Conservation (phyloP, 2,329 filamentous ascomycete genomes). For the Raffaelea arxii region DNA sequence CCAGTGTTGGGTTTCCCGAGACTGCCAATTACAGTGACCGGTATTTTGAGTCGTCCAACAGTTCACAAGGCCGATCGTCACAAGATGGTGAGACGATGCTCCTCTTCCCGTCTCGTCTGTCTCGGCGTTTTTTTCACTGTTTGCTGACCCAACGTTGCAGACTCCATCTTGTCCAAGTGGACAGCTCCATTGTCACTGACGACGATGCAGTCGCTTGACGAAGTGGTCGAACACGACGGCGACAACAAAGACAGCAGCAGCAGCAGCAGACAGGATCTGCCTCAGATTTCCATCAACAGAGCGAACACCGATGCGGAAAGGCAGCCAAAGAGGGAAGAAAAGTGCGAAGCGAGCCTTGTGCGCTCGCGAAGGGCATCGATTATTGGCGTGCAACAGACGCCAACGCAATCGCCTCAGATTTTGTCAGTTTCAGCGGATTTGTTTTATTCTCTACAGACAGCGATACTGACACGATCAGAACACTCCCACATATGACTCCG, state of each 20-base stretch:
- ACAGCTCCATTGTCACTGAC: constrained; percentile 18
- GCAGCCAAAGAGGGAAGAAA: too few relatives aligned
- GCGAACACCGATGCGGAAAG: too few relatives aligned
- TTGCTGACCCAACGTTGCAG: constrained; percentile 14
- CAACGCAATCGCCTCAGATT: background rate
- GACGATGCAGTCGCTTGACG: constrained; percentile 12
- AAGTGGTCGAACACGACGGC: constrained; percentile 2
- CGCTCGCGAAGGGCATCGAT: too few relatives aligned
- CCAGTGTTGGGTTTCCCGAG: constrained; percentile 1
- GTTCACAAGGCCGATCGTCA: constrained; percentile 9
- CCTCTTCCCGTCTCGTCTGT: too few relatives aligned
- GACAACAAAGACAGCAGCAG: background rate
- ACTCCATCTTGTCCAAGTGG: constrained; percentile 35
- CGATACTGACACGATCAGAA: background rate
- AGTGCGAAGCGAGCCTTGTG: too few relatives aligned
- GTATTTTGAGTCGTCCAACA: constrained; percentile 5
- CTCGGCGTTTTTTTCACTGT: background rate
- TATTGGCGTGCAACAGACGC: too few relatives aligned
- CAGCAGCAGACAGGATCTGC: too few relatives aligned
- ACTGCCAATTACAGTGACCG: background rate
- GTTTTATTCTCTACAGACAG: too few relatives aligned
- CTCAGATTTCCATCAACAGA: too few relatives aligned
- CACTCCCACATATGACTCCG: background rate
- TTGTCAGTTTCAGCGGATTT: background rate
- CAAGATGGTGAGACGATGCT: constrained; percentile 10